These are phyloP conservation scores for Acacia crassicarpa DNA, from an alignment of 306 rosid genomes.

Conservation along the genomic window DNA sequence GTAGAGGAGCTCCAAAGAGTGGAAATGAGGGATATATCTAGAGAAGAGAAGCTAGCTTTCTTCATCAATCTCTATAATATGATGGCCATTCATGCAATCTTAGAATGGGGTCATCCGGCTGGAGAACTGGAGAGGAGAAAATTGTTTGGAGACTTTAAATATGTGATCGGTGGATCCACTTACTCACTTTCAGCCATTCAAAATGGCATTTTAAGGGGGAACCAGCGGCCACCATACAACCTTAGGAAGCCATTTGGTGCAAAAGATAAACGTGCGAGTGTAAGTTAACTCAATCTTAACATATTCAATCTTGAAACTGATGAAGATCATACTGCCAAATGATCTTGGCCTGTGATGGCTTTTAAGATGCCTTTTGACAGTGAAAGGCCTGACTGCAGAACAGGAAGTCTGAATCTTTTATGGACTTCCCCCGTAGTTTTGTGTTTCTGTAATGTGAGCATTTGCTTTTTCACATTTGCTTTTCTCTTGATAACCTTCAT, in stretches of 20 bases:
- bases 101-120: conserved; percentile 71
- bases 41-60: conserved; percentile 86
- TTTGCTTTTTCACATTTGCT: background rate
- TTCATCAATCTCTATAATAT: conserved; percentile 80
- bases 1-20: conserved; percentile 88
- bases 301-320: conserved; percentile 10
- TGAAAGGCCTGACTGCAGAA: background rate
- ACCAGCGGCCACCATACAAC: conserved; percentile 79
- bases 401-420: background rate
- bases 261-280: conserved; percentile 67
- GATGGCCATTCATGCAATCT: conserved; percentile 86
- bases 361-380: background rate
- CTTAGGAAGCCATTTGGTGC: conserved; percentile 72
- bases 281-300: conserved; percentile 26
- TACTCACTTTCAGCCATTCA: conserved; percentile 81
- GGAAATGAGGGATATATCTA: conserved; percentile 57
- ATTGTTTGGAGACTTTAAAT: conserved; percentile 67
- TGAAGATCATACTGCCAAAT: background rate
- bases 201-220: conserved; percentile 79
- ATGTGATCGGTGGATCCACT: conserved; percentile 68
- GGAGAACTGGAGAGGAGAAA: conserved; percentile 70
- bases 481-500: background rate
- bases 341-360: background rate
- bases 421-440: background rate
- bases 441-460: background rate